Conservation (phyloP, 2,329 filamentous ascomycete genomes). For the Exophiala viscosa region DNA sequence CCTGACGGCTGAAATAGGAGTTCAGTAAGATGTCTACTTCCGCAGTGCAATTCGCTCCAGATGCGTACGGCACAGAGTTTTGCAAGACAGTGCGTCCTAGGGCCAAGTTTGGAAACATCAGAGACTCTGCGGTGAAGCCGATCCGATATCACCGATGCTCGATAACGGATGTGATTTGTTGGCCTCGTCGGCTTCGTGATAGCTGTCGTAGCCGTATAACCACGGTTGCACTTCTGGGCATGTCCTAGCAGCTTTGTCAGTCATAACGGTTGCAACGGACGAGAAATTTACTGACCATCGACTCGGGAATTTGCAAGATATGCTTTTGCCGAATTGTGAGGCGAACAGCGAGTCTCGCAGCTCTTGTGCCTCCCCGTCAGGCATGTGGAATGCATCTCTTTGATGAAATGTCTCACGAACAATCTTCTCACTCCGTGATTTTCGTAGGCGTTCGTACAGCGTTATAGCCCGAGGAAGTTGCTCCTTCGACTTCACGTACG, state of each 20-base stretch:
- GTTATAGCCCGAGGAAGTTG: background rate
- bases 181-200: conserved; percentile 50
- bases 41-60: no score
- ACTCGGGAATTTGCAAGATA: conserved; percentile 56
- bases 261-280: no score
- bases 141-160: no score
- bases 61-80: no score
- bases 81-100: no score
- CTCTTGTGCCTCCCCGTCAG: conserved; percentile 1
- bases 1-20: no score
- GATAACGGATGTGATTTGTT: conserved; percentile 18
- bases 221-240: conserved; percentile 61
- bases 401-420: conserved; percentile 19
- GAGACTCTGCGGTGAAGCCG: no score
- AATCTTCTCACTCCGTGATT: conserved; percentile 24
- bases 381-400: conserved; percentile 24
- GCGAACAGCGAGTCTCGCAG: conserved; percentile 45
- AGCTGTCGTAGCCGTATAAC: conserved; percentile 63
- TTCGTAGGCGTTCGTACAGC: conserved; percentile 34
- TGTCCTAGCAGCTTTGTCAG: conserved; percentile 38
- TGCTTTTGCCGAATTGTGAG: conserved; percentile 49
- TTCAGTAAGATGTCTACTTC: no score
- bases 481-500: no score
- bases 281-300: conserved; percentile 44
- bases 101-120: no score